Evolutionary conservation across 75 land plant species (phyloP).

Genomic region (Picea sitchensis): DNA sequence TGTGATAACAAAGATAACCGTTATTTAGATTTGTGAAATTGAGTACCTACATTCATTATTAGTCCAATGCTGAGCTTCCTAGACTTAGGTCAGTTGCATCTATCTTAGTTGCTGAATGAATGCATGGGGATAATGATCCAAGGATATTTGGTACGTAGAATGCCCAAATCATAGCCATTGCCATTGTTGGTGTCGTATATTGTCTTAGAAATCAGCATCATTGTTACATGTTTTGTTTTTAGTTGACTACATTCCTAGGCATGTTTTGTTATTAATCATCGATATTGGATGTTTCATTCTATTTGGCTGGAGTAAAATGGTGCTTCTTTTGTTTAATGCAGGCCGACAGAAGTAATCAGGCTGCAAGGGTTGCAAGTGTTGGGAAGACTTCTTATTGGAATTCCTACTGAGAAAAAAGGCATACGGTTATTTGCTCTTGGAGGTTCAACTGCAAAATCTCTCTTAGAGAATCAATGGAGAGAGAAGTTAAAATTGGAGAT

Average conservation of each 20-base stretch:
- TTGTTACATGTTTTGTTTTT: background rate
- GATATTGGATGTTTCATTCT: background rate
- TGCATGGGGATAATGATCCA: too few relatives aligned
- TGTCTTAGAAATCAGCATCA: background rate
- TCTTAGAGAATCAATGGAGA: conserved; percentile 39
- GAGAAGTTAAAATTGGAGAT: conserved; percentile 32
- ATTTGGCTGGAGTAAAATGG: background rate
- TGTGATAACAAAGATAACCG: background rate
- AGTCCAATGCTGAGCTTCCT: background rate
- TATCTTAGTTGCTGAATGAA: background rate
- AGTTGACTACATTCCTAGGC: background rate
- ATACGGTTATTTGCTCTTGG: conserved; percentile 50
- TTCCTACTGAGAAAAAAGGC: conserved; percentile 79
- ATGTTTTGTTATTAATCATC: background rate
- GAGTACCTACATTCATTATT: background rate
- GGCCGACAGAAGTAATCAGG: conserved; percentile 79
- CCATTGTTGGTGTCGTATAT: background rate
- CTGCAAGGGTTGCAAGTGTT: conserved; percentile 81
- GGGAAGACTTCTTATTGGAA: conserved; percentile 71
- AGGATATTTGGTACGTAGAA: background rate
- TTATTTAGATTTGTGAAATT: background rate
- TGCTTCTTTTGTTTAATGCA: conserved; percentile 14
- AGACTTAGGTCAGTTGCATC: background rate
- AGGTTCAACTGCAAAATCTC: conserved; percentile 46
- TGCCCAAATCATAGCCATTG: background rate